Base-by-base conservation (phyloP, 2,329 filamentous ascomycete species). In the Elsinoe perseae region DNA sequence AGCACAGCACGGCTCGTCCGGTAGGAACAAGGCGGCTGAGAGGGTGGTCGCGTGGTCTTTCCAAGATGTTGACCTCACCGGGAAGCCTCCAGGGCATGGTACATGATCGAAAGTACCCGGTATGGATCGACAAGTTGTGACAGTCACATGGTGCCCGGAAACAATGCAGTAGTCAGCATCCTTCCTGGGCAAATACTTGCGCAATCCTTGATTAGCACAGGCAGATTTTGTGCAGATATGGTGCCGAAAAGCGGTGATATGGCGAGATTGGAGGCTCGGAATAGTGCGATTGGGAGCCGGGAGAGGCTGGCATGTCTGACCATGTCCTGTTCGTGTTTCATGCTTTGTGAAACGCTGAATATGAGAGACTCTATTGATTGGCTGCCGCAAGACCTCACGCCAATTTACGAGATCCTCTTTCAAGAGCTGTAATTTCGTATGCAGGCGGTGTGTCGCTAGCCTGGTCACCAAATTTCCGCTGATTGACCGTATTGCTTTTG, bases 131-230 rank as follows among this genome's bases (percentile, higher is more conserved):
- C 48, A 23, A 25, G 48, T 30, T 23, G 18, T n/a, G 30, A 52
- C 16, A 36, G 48, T 52, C 48, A 52, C 53, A 44, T 56, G 42
- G 16, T 40, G 43, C 20, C 21, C 23, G 28, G 27, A 25, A 20
- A 18, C 23, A 27, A 44, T 9, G 14, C 36, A 32, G 14, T 21
- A 34, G 23, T 34, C 52, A 43, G 52, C 40, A 52, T 36, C 48
- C 48, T 21, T 16, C 23, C 48, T 21, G n/a, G 48, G 30, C n/a
- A 43, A 12, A 28, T 43, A 25, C 14, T 55, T 44, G 52, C 52
- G 50, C 34, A 28, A 54, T 54, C 50, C 50, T 32, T 54, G 50
- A 42, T 25, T 16, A n/a, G 34, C 34, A 54, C 52, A 43, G 30
- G 25, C 28, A 30, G 25, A 50, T 50, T 50, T n/a, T 44, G 40